Evolutionary conservation across 2,329 filamentous ascomycete species (phyloP).

Genomic region (Akanthomyces muscarius): DNA sequence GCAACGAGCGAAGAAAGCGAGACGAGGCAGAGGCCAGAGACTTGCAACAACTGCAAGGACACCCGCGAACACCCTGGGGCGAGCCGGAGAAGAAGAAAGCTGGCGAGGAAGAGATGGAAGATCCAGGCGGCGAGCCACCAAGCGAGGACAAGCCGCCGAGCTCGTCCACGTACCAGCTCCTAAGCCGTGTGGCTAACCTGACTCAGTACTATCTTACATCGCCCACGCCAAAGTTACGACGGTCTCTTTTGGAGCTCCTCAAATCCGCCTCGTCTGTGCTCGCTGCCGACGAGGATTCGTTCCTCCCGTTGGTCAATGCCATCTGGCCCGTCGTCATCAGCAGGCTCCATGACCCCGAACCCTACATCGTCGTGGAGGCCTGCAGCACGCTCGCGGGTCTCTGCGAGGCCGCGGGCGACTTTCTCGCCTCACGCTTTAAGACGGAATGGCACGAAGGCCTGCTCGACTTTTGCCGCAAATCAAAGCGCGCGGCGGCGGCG

Average conservation of each 20-base stretch:
- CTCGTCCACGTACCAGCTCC: constrained; percentile 74
- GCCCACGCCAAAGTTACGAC: constrained; percentile 72
- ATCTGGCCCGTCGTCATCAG: constrained; percentile 79
- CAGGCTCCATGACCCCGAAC: constrained; percentile 63
- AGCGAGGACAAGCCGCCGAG: constrained; percentile 52
- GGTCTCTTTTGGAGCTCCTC: constrained; percentile 73
- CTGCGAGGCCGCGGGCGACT: constrained; percentile 71
- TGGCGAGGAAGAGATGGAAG: constrained; percentile 29
- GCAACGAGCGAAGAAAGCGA: constrained; percentile 30
- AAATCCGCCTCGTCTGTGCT: constrained; percentile 68
- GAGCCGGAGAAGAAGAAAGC: constrained; percentile 29
- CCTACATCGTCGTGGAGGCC: constrained; percentile 66
- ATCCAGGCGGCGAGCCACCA: constrained; percentile 28
- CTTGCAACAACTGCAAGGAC: constrained; percentile 25
- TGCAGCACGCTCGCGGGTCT: constrained; percentile 65
- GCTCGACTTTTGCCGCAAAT: constrained; percentile 44
- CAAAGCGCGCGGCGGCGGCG: constrained; percentile 34
- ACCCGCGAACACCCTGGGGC: constrained; percentile 37
- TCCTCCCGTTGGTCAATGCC: constrained; percentile 83
- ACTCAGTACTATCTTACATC: constrained; percentile 91
- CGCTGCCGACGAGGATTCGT: constrained; percentile 71
- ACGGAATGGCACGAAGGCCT: constrained; percentile 64
- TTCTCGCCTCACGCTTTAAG: constrained; percentile 71
- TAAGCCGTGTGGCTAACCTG: constrained; percentile 75
- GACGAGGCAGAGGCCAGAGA: constrained; percentile 36